These are phyloP conservation scores for Komagataella kurtzmanii DNA, from an alignment of 805 yeast genomes.

Conservation along the genomic window DNA sequence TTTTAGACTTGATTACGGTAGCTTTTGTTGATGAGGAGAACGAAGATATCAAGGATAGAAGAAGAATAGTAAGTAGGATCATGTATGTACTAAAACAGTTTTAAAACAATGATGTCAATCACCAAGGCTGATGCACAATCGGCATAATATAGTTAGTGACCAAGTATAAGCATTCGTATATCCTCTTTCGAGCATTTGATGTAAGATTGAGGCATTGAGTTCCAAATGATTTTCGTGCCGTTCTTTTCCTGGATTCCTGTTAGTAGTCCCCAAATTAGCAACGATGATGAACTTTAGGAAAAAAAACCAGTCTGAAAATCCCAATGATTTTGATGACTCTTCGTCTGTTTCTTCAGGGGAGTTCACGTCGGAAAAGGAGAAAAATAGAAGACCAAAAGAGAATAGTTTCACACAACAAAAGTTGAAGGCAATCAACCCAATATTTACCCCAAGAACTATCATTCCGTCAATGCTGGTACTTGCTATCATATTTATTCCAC, in stretches of 20 bases:
- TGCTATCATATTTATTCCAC: conserved; percentile 77
- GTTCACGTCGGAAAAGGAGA: conserved; percentile 18
- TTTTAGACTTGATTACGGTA: background rate
- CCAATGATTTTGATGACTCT: conserved; percentile 17
- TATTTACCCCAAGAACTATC: conserved; percentile 83
- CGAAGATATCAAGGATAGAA: background rate
- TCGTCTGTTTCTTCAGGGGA: conserved; percentile 24
- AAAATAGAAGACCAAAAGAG: conserved; percentile 52
- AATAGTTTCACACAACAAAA: conserved; percentile 44
- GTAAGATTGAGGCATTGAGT: too few relatives aligned
- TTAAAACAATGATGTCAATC: background rate
- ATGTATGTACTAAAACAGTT: background rate
- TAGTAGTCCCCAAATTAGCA: background rate
- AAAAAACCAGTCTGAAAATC: conserved; percentile 3
- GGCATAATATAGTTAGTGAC: too few relatives aligned
- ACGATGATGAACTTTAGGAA: conserved; percentile 7
- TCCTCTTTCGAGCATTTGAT: too few relatives aligned
- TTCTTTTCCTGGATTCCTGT: background rate
- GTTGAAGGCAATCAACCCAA: conserved; percentile 52
- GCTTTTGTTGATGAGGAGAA: background rate
- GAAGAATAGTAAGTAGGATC: background rate
- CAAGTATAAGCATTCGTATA: background rate
- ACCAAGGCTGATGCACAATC: background rate
- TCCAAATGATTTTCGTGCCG: background rate
- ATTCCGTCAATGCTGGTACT: conserved; percentile 67